Evolutionary conservation across 208 protist genomes (phyloP).

Genomic region (Leishmania martiniquensis): DNA sequence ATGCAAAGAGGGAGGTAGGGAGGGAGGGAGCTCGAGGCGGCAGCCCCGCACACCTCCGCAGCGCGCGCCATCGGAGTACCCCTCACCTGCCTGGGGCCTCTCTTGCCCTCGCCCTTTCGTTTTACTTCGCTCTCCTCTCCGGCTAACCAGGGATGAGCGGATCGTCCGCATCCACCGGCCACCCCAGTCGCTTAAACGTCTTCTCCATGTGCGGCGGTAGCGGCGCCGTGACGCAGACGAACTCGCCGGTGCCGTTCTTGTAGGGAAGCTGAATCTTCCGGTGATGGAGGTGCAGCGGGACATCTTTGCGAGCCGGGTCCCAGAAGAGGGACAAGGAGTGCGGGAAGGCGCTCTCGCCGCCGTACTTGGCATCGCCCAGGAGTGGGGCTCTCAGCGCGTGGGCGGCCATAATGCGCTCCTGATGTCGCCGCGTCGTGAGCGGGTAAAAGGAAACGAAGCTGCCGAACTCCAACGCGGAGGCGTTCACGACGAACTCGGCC

Average conservation of each 20-base stretch:
- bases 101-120: neutral
- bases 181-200: conserved; percentile 87
- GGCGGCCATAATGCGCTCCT: conserved; percentile 92
- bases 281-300: conserved; percentile 90
- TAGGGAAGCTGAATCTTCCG: conserved; percentile 92
- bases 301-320: conserved; percentile 75
- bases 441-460: conserved; percentile 94
- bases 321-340: conserved; percentile 82
- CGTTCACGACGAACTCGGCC: conserved; percentile 92
- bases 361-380: conserved; percentile 93
- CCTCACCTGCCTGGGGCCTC: neutral
- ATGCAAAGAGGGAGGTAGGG: neutral
- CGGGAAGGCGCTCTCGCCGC: conserved; percentile 89
- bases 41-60: neutral
- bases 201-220: conserved; percentile 91
- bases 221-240: conserved; percentile 87
- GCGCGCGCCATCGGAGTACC: neutral
- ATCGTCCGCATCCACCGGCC: conserved; percentile 86
- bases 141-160: conserved; percentile 87
- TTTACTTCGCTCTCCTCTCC: neutral
- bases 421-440: conserved; percentile 84
- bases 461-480: conserved; percentile 82
- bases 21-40: neutral
- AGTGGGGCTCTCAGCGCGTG: conserved; percentile 89
- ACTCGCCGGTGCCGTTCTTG: conserved; percentile 82